Percentiles rank a stretch among this genome's conserved stretches.
Conservation (phyloP, 352 stramenopile species). For the Phytophthora hybrid region DNA sequence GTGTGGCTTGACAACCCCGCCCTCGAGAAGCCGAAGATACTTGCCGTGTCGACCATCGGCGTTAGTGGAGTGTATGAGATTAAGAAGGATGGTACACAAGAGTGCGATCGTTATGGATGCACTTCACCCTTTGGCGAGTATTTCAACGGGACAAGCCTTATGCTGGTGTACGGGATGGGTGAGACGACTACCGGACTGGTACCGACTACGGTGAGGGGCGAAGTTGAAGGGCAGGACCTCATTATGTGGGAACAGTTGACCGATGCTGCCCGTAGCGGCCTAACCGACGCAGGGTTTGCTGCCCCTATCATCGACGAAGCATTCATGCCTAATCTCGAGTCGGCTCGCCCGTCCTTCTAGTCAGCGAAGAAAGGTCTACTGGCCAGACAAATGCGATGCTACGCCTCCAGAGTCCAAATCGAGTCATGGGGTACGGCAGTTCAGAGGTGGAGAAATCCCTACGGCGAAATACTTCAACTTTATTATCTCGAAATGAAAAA, state of each 20-base stretch:
- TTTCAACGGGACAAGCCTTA: not conserved
- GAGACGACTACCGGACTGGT: not conserved
- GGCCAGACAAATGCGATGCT: no score
- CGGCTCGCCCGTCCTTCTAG: not conserved
- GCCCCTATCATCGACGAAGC: no score
- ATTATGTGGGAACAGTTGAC: not conserved
- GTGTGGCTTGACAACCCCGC: not conserved
- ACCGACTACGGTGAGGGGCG: not conserved
- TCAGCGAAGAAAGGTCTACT: no score
- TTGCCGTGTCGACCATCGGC: not conserved
- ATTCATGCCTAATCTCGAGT: no score
- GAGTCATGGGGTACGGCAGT: no score
- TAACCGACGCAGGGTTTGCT: not conserved
- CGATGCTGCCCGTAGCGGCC: not conserved
- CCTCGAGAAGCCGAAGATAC: not conserved
- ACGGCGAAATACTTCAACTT: no score
- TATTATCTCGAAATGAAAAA: no score
- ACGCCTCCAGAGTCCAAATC: no score
- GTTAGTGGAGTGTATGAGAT: not conserved
- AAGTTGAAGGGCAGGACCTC: not conserved
- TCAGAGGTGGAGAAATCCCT: no score
- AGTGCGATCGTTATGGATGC: not conserved
- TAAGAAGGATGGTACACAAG: not conserved
- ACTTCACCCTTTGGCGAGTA: not conserved
- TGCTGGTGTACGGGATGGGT: not conserved